A percentile compares a stretch with the other conserved stretches of the same genome.
Conservation (phyloP, 148 eudicot genomes). For the Nepenthes mirabilis region DNA sequence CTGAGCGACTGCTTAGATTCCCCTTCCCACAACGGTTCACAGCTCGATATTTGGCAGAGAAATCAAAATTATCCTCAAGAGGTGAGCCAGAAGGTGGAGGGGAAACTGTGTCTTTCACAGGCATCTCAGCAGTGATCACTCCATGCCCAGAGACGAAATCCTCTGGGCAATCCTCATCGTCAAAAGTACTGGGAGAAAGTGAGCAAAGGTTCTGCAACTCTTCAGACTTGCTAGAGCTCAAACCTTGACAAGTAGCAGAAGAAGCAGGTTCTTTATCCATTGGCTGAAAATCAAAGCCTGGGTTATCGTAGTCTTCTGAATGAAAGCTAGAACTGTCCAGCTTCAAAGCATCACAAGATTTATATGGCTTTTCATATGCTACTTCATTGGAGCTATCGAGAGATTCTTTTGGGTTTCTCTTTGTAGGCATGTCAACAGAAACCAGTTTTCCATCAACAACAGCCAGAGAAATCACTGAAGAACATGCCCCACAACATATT, state of each 20-base stretch:
- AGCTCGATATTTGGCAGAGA: conserved; percentile 35
- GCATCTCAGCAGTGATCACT: conserved; percentile 18
- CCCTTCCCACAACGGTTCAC: conserved; percentile 55
- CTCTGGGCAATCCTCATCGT: conserved; percentile 36
- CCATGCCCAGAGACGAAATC: conserved; percentile 19
- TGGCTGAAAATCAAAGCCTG: conserved; percentile 65
- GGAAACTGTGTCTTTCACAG: conserved; percentile 20
- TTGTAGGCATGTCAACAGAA: conserved; percentile 24
- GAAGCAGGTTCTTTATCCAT: conserved; percentile 36
- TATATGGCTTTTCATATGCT: conserved; percentile 11
- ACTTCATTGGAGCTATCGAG: conserved; percentile 19
- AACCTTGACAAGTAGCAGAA: conserved; percentile 13
- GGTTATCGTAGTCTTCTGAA: conserved; percentile 71
- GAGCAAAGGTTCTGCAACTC: conserved; percentile 36
- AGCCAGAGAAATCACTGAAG: conserved; percentile 35
- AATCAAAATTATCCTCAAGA: conserved; percentile 59
- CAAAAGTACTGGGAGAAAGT: conserved; percentile 42
- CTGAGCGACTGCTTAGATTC: conserved; percentile 48
- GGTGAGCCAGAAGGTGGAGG: conserved; percentile 58
- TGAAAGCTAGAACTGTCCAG: conserved; percentile 41
- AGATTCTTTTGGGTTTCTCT: conserved; percentile 16
- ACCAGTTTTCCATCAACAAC: conserved; percentile 50
- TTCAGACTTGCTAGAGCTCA: conserved; percentile 36
- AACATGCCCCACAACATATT: conserved; percentile 74
- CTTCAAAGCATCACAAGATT: conserved; percentile 18